Percentiles rank a stretch among this genome's conserved stretches.
phyloP scores from a whole-genome alignment of 2,329 filamentous ascomycete genomes.

The Neofusicoccum umdonicola region DNA sequence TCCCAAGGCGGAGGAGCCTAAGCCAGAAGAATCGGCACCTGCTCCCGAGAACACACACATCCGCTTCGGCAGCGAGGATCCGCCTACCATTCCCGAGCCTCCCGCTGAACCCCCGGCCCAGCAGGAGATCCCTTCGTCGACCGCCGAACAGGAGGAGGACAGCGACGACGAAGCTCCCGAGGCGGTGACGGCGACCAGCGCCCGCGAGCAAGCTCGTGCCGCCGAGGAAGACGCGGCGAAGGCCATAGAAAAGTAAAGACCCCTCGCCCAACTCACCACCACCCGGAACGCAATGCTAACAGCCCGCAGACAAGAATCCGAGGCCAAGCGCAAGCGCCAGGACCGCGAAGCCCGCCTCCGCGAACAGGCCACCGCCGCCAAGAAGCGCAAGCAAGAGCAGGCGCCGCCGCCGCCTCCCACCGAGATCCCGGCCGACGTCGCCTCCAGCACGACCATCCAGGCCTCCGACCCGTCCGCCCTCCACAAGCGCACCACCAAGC shows the following conservation, averaged over 20 bases:
- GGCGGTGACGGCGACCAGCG: slow-evolving; percentile 32
- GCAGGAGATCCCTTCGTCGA: neutral
- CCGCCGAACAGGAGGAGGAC: slow-evolving; percentile 24
- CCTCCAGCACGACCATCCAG: slow-evolving; percentile 3
- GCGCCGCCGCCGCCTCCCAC: slow-evolving; percentile 25
- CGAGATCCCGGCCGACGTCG: slow-evolving; percentile 22
- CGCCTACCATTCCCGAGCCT: slow-evolving; percentile 15
- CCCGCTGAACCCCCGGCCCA: neutral
- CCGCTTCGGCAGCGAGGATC: slow-evolving; percentile 38
- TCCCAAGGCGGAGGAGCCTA: neutral
- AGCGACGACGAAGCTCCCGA: slow-evolving; percentile 39
- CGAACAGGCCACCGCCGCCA: slow-evolving; percentile 17
- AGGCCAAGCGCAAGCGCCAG: slow-evolving; percentile 27
- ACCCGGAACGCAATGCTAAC: neutral
- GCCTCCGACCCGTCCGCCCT: slow-evolving; percentile 15
- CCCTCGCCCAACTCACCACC: neutral
- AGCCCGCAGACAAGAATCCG: slow-evolving; percentile 24
- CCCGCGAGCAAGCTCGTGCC: slow-evolving; percentile 28
- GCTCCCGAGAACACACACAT: slow-evolving; percentile 21
- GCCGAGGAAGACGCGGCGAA: slow-evolving; percentile 30
- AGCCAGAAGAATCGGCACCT: neutral
- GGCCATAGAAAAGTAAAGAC: slow-evolving; percentile 25
- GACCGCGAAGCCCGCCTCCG: slow-evolving; percentile 32
- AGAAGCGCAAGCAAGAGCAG: slow-evolving; percentile 26
- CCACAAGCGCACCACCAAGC: slow-evolving; percentile 2